Evolutionary conservation across 768 basidiomycete species (phyloP).

Genomic region (Amanita fuliginea): DNA sequence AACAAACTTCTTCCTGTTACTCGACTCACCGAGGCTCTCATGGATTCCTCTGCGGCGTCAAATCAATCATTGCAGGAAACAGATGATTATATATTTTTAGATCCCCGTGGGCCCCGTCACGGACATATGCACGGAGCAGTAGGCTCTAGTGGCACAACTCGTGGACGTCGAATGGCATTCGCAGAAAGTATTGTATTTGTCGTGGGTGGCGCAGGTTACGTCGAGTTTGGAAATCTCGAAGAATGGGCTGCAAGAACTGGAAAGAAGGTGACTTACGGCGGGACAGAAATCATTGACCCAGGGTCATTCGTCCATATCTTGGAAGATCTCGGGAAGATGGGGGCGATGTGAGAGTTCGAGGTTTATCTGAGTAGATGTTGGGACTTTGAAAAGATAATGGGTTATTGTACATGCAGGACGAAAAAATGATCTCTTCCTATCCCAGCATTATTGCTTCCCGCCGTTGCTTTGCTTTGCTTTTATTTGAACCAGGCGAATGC

Average conservation of each 20-base stretch:
- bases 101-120: constrained; percentile 73
- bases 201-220: constrained; percentile 94
- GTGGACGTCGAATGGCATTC: constrained; percentile 61
- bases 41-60: constrained; percentile 92
- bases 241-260: constrained; percentile 85
- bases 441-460: constrained; percentile 29
- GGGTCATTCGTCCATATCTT: constrained; percentile 71
- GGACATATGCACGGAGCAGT: constrained; percentile 40
- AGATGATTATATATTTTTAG: constrained; percentile 91
- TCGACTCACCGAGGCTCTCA: constrained; percentile 87
- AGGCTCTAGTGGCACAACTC: constrained; percentile 29
- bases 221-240: constrained; percentile 93
- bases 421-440: not conserved
- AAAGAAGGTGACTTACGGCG: constrained; percentile 86
- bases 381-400: not conserved
- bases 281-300: constrained; percentile 91
- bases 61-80: constrained; percentile 94
- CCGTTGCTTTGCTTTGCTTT: constrained; percentile 55
- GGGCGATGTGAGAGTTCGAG: constrained; percentile 2
- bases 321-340: constrained; percentile 47
- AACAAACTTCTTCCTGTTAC: constrained; percentile 91
- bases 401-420: constrained; percentile 2
- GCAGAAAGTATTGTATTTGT: constrained; percentile 85
- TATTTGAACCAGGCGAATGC: constrained; percentile 74
- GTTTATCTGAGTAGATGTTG: not conserved